Conservation (phyloP, 1,284 basidiomycete species). For the Mycena sp. region DNA sequence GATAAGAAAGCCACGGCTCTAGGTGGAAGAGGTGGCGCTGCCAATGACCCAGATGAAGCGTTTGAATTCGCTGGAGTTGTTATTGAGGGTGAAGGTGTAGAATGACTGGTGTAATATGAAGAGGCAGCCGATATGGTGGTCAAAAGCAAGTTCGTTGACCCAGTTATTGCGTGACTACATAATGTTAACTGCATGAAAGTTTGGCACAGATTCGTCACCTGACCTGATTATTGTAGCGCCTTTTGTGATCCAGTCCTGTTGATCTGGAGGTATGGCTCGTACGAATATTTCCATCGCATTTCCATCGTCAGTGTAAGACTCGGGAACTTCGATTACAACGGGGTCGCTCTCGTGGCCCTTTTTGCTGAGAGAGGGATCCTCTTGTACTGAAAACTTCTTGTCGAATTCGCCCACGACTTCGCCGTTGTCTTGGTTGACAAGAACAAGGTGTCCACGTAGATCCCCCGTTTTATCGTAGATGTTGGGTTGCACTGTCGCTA, state of each 20-base stretch:
- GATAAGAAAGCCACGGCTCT: constrained; percentile 70
- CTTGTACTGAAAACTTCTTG: constrained; percentile 62
- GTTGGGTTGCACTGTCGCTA: constrained; percentile 23
- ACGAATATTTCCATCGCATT: constrained; percentile 65
- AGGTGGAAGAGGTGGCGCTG: constrained; percentile 54
- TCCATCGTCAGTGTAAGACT: constrained; percentile 52
- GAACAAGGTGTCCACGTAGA: constrained; percentile 73
- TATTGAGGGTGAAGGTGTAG: constrained; percentile 53
- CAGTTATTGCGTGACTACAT: constrained; percentile 72
- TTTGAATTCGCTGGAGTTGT: constrained; percentile 28
- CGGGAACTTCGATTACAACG: constrained; percentile 79
- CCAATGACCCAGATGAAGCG: constrained; percentile 38
- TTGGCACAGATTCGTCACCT: constrained; percentile 30
- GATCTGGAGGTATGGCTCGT: constrained; percentile 67
- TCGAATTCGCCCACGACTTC: constrained; percentile 81
- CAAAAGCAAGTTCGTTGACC: constrained; percentile 70
- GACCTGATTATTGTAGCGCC: constrained; percentile 77
- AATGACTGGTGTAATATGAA: constrained; percentile 68
- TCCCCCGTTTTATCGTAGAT: constrained; percentile 46
- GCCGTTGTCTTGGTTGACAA: constrained; percentile 80
- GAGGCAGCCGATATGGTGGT: constrained; percentile 72
- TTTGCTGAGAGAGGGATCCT: constrained; percentile 58
- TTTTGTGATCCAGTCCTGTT: constrained; percentile 79
- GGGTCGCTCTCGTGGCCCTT: constrained; percentile 67
- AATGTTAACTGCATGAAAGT: constrained; percentile 7